Evolutionary conservation across 108 stramenopile genomes (phyloP).

Genomic region (Skeletonema potamos): DNA sequence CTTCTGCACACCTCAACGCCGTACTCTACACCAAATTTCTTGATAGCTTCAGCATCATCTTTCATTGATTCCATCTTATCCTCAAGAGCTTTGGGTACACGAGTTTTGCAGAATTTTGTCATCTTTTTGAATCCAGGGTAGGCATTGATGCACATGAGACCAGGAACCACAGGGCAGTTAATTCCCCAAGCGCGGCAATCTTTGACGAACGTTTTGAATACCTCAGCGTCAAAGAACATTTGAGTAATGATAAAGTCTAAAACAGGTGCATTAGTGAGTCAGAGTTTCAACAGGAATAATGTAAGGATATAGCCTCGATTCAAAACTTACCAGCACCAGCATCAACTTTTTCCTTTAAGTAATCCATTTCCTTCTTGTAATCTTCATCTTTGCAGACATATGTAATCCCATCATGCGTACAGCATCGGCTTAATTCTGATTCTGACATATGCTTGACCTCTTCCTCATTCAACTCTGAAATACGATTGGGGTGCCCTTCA

Average conservation of each 20-base stretch:
- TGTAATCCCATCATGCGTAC: constrained; percentile 79
- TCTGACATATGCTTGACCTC: constrained; percentile 78
- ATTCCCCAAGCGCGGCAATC: constrained; percentile 94
- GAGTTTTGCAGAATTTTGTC: constrained; percentile 98
- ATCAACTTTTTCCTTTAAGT: constrained; percentile 91
- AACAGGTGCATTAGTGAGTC: constrained; percentile 1
- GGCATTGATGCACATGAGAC: constrained; percentile 98
- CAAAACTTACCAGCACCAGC: constrained; percentile 85
- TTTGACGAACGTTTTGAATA: constrained; percentile 89
- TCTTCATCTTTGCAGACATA: constrained; percentile 93
- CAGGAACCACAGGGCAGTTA: constrained; percentile 93
- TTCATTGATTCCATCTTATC: constrained; percentile 88
- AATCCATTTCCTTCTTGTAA: constrained; percentile 97
- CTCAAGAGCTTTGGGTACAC: constrained; percentile 85
- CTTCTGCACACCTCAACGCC: constrained; percentile 89
- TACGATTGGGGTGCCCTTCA: constrained; percentile 97
- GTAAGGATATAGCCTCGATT: background rate
- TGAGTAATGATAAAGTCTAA: constrained; percentile 97
- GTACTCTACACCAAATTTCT: constrained; percentile 90
- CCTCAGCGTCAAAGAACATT: constrained; percentile 98
- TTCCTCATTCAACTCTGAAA: constrained; percentile 68
- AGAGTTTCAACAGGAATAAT: background rate
- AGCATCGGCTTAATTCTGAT: constrained; percentile 78
- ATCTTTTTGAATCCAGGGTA: constrained; percentile 97
- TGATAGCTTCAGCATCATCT: constrained; percentile 87